Evolutionary conservation across 2,329 filamentous ascomycete genomes (phyloP), one percentile per base, ranked within the genome.

Genomic region (Thelonectria discophora): DNA sequence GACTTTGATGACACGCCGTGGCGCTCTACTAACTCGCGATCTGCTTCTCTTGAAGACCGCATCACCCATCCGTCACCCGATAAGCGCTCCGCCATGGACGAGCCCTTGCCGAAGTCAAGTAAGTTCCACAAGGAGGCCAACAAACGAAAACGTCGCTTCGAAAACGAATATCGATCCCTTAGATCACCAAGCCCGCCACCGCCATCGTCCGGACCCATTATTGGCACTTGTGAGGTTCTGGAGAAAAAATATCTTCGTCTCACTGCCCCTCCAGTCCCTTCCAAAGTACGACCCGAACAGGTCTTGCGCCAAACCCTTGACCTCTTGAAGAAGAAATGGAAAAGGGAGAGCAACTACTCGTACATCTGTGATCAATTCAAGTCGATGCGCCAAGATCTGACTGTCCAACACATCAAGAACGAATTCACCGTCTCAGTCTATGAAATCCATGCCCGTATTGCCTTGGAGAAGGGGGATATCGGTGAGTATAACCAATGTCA

Each of bases 401-500:
- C 95, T 40, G 95, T 99, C 57, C 95, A 99, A 79, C 94, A 92
- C 74, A 93, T 99, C 81, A 94, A 93, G 80, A 97, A 93, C 78
- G 92, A 96, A 55, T 98, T 99, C 76, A 98, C 95, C 24, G 94
- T 98, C 66, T 90, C 87, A 65, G 95, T 97, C 49, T 99, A 99
- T 79, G 95, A 99, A 81, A 96, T 94, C 64, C 95, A 99, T 80
- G 95, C 94, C 66, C 90, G 95, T 63, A 98, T 99, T 80, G 95
- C 95, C 69, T 84, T 99, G 79, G 94, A 99, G 80, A 97, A 96
- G 86, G 93, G 92, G 81, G 95, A 99, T 84, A 88, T 98, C 83
- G 94, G 95, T 99, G 95, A 99, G 95, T 99, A 99, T 95, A 99
- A 99, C 84, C 95, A 99, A 86, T 99, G 95, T 80, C 95, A 99